Evolutionary conservation across 2,329 filamentous ascomycete genomes (phyloP).

Genomic region (Fusarium sp.): DNA sequence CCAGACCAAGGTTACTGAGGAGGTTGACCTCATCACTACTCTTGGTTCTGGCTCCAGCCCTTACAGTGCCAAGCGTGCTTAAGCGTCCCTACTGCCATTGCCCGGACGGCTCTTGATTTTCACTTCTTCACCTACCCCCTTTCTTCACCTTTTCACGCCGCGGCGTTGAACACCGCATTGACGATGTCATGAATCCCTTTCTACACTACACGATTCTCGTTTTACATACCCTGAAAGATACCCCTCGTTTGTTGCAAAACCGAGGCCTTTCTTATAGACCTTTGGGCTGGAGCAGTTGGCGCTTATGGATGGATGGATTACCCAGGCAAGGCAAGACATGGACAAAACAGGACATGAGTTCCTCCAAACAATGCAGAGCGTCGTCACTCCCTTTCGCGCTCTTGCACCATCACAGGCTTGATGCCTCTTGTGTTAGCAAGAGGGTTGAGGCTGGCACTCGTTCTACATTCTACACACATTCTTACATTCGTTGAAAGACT

Average conservation of each 20-base stretch:
- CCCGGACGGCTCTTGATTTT: constrained; percentile 27
- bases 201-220: constrained; percentile 37
- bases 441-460: constrained; percentile 47
- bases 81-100: constrained; percentile 21
- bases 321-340: constrained; percentile 36
- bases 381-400: constrained; percentile 29
- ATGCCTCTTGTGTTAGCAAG: constrained; percentile 41
- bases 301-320: constrained; percentile 40
- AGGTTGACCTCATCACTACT: constrained; percentile 62
- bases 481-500: constrained; percentile 41
- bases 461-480: constrained; percentile 41
- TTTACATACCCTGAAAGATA: constrained; percentile 47
- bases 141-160: constrained; percentile 19
- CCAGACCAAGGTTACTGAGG: constrained; percentile 64
- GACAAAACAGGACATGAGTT: constrained; percentile 22
- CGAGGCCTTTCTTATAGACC: constrained; percentile 43
- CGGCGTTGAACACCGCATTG: constrained; percentile 46
- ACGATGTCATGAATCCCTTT: constrained; percentile 42
- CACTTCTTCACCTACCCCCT: constrained; percentile 19
- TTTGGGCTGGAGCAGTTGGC: constrained; percentile 45
- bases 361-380: constrained; percentile 5
- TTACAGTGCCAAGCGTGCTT: constrained; percentile 17
- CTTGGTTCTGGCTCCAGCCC: constrained; percentile 54
- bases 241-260: constrained; percentile 42
- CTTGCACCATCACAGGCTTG: constrained; percentile 42